A percentile compares a stretch with the other conserved stretches of the same genome.
phyloP scores from a whole-genome alignment of 257 asterid genomes.

The Mentha longifolia region DNA sequence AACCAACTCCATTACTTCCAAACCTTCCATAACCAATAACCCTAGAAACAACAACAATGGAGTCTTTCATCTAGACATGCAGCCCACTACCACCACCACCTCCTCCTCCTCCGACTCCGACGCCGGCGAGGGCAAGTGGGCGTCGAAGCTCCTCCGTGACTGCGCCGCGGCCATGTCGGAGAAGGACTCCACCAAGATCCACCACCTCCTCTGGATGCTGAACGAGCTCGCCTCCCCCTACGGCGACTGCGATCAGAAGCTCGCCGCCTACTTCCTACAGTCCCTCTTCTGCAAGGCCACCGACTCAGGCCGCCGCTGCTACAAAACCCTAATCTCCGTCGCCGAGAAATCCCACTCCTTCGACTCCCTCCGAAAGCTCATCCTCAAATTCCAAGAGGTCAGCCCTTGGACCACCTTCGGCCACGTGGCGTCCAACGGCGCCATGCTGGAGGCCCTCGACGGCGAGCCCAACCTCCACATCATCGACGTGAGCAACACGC shows the following conservation, averaged over 20 bases:
- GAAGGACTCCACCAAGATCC: constrained; percentile 70
- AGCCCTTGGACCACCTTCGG: constrained; percentile 99
- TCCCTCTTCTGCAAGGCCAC: constrained; percentile 81
- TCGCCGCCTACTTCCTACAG: constrained; percentile 81
- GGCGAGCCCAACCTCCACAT: constrained; percentile 71
- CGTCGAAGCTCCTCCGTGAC: constrained; percentile 64
- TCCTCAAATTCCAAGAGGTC: constrained; percentile 79
- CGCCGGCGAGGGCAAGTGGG: constrained; percentile 54
- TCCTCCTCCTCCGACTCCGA: constrained; percentile 48
- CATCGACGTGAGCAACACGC: constrained; percentile 75
- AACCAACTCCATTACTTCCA: constrained; percentile 41
- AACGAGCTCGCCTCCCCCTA: constrained; percentile 94
- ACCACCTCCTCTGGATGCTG: constrained; percentile 83
- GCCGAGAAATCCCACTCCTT: constrained; percentile 66
- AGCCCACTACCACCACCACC: constrained; percentile 25
- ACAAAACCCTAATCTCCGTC: constrained; percentile 65
- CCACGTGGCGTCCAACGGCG: constrained; percentile 91
- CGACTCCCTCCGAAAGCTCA: constrained; percentile 59
- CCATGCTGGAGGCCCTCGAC: constrained; percentile 82
- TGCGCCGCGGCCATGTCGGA: constrained; percentile 71
- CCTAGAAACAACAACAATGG: constrained; percentile 30
- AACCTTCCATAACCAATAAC: constrained; percentile 39
- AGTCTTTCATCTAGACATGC: constrained; percentile 9
- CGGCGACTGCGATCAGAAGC: constrained; percentile 85
- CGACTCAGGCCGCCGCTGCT: constrained; percentile 65